Conservation (phyloP, 108 stramenopile species). For the Pseudonitzschia pungens region DNA sequence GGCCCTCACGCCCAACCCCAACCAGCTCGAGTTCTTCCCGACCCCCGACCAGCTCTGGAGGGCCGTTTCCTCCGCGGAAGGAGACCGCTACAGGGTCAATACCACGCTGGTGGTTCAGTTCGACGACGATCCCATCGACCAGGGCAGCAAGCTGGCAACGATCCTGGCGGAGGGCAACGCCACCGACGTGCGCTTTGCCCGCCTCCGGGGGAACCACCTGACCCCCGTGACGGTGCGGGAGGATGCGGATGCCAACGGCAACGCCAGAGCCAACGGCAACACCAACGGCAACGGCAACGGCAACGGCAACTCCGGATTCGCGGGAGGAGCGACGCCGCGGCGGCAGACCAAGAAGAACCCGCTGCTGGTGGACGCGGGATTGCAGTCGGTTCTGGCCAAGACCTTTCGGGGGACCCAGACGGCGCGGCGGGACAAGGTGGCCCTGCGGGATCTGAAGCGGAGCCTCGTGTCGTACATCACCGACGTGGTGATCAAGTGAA, state of each 20-base stretch:
- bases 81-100: constrained; percentile 44
- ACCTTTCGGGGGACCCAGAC: constrained; percentile 21
- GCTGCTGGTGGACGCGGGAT: background rate
- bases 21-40: constrained; percentile 75
- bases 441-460: constrained; percentile 36
- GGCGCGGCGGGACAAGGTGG: constrained; percentile 19
- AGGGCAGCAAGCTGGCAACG: constrained; percentile 67
- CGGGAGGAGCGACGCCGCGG: too few relatives aligned
- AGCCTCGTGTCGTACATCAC: constrained; percentile 36
- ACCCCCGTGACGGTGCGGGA: constrained; percentile 70
- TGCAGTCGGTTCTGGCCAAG: constrained; percentile 17
- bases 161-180: constrained; percentile 41
- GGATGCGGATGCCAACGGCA: background rate
- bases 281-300: too few relatives aligned
- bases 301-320: too few relatives aligned
- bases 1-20: constrained; percentile 60
- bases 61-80: constrained; percentile 42
- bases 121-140: constrained; percentile 78
- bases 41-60: constrained; percentile 78
- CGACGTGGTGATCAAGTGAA: constrained; percentile 42
- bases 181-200: constrained; percentile 69
- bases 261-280: background rate
- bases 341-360: too few relatives aligned
- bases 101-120: constrained; percentile 83
- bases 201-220: constrained; percentile 76